Evolutionary conservation across 345 rosid species (phyloP), one percentile per base, ranked within the genome.

Genomic region (Limnanthes douglasii): DNA sequence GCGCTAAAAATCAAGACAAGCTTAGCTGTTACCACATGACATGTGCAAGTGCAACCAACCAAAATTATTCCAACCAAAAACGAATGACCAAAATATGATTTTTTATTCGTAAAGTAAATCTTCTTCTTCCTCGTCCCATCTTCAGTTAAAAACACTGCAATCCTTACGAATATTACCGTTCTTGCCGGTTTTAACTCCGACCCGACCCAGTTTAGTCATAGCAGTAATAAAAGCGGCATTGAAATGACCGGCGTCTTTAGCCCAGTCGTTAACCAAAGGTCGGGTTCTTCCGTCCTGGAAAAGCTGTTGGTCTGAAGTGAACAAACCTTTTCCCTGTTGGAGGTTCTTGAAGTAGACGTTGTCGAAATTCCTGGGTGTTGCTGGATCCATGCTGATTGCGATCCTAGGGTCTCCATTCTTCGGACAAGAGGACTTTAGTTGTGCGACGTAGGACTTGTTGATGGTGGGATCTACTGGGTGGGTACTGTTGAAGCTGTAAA

Each of bases 251-350:
- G 69, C 25, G 55, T 36, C 35, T 4, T 3, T 9, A 22, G 95
- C 95, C 95, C 86, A 78, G 1, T 49, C 26, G 11, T 74, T 6
- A 4, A 83, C 95, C 6, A 66, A 53, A 8, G 85, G 74, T 15
- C 3, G 60, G 15, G 95, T 74, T 46, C 86, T 62, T 10, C 19
- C 0, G 47, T 83, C 83, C 0, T 70, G 52, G 69, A 52, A 69
- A 46, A 83, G 73, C 15, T 59, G 65, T 54, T 83, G 95, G 35
- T 83, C 92, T 0, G 95, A 83, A 22, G 95, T 74, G 71, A 83
- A 78, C 6, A 72, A 53, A 6, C 95, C 95, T 68, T 32, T 64
- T 45, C 83, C 80, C 12, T 68, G 52, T 51, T 56, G 68, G 2
- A 83, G 77, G 40, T 83, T 83, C 56, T 65, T 50, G 75, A 16